Evolutionary conservation across 2,329 filamentous ascomycete genomes (phyloP), one percentile per base, ranked within the genome.

Genomic region (Pseudocercospora fijiensis): DNA sequence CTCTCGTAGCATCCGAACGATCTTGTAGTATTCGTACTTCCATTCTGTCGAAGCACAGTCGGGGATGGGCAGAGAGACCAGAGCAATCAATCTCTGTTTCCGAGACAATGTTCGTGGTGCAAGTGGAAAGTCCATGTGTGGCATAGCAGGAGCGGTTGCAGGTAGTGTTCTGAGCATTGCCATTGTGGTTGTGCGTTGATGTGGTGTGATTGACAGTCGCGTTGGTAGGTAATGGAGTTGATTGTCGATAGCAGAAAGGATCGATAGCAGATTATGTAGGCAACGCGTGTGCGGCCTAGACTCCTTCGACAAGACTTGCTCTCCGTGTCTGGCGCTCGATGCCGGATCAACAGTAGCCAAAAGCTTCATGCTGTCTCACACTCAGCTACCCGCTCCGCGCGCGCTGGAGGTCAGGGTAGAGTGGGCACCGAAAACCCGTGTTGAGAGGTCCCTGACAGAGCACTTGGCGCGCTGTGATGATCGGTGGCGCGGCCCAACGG

Each of bases 11-110:
- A 66, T 68, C 51, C 60, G 59, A 27, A 64, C 55, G 56, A 68
- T 64, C 18, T 64, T 60, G 64, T 64, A 68, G 58, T 68, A 65
- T 57, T 68, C 67, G 58, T 62, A 58, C n/a, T 61, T 63, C 60
- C 58, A 68, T 20, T 68, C 67, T 37, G 45, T 56, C 18, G 67
- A 68, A 58, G 67, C 61, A 53, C 67, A 68, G 24, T 61, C n/a
- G 6, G 67, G 67, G 9, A 67, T 28, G 28, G 61, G 64, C 26
- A 33, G 57, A 18, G 62, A 43, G 45, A 65, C 63, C n/a, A 68
- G 64, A 41, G 33, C 43, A 56, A 58, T 65, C 55, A 64, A 51
- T 27, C 60, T 59, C 62, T 68, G 67, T 47, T 60, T 61, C n/a
- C 67, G 63, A 11, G 64, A 67, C 1, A 43, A 49, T 16, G 64